phyloP scores from a whole-genome alignment of 805 yeast species.

The Ogataea methylovora region DNA sequence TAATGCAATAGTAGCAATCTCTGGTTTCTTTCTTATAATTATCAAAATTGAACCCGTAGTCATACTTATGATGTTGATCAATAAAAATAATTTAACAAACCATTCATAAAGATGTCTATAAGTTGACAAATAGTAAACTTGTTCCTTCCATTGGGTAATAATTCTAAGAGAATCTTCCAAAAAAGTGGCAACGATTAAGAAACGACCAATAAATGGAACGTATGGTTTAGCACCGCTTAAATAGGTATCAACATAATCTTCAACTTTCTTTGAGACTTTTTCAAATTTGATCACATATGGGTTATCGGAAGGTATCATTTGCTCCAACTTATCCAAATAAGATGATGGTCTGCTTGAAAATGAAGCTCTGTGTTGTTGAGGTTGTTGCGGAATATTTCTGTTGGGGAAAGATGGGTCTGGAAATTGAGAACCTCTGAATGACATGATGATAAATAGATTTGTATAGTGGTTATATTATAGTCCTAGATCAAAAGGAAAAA shows the following conservation, averaged over 20 bases:
- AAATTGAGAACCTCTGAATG: conserved; percentile 26
- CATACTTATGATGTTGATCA: conserved; percentile 63
- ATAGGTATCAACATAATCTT: conserved; percentile 45
- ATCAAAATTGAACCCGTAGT: conserved; percentile 62
- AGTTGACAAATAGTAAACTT: conserved; percentile 73
- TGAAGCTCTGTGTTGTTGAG: not conserved
- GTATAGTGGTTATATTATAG: too few relatives aligned
- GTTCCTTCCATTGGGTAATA: conserved; percentile 83
- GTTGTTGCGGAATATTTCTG: not conserved
- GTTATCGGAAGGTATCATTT: conserved; percentile 23
- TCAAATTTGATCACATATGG: conserved; percentile 36
- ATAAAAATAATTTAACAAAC: conserved; percentile 66
- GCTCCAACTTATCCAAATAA: conserved; percentile 17
- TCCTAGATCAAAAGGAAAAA: too few relatives aligned
- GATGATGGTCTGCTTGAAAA: not conserved
- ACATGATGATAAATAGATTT: conserved; percentile 13
- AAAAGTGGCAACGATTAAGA: conserved; percentile 88
- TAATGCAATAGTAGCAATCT: conserved; percentile 63
- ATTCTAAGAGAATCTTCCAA: conserved; percentile 85
- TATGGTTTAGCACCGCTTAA: conserved; percentile 53
- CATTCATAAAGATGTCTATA: conserved; percentile 74
- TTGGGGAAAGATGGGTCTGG: conserved; percentile 7
- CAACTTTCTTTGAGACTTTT: conserved; percentile 42
- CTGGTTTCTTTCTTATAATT: conserved; percentile 59
- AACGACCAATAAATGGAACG: conserved; percentile 83